Evolutionary conservation across 306 rosid species (phyloP).

Genomic region (Acacia crassicarpa): DNA sequence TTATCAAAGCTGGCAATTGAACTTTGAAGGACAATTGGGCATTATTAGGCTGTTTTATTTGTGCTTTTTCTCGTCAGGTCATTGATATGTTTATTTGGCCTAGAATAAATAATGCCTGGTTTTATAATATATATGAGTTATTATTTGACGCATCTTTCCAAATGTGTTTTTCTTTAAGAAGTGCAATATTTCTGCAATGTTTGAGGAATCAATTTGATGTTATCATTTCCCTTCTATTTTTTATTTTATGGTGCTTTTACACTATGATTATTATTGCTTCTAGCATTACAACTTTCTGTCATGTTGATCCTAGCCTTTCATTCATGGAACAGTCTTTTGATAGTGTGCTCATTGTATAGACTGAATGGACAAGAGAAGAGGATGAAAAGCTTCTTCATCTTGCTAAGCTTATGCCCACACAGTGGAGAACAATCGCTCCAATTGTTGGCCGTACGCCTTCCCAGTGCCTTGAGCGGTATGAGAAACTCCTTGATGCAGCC

Average conservation of each 20-base stretch:
- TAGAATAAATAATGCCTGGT: not conserved
- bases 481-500: slow-evolving; percentile 93
- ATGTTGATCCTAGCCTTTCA: slow-evolving; percentile 1
- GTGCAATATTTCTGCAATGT: not conserved
- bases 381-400: slow-evolving; percentile 94
- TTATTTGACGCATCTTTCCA: not conserved
- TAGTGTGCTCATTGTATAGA: slow-evolving; percentile 40
- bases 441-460: slow-evolving; percentile 94
- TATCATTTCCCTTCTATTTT: not conserved
- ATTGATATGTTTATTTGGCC: not conserved
- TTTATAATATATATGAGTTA: not conserved
- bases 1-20: not conserved
- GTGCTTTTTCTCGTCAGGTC: not conserved
- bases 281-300: not conserved
- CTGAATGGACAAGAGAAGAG: slow-evolving; percentile 98
- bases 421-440: slow-evolving; percentile 96
- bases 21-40: not conserved
- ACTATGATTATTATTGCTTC: not conserved
- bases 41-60: not conserved
- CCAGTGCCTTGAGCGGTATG: slow-evolving; percentile 88
- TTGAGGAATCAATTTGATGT: not conserved
- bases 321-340: slow-evolving; percentile 6
- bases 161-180: not conserved
- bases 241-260: not conserved
- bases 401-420: slow-evolving; percentile 98